phyloP scores from a whole-genome alignment of 305 asterid species.

The Fraxinus paxiana region DNA sequence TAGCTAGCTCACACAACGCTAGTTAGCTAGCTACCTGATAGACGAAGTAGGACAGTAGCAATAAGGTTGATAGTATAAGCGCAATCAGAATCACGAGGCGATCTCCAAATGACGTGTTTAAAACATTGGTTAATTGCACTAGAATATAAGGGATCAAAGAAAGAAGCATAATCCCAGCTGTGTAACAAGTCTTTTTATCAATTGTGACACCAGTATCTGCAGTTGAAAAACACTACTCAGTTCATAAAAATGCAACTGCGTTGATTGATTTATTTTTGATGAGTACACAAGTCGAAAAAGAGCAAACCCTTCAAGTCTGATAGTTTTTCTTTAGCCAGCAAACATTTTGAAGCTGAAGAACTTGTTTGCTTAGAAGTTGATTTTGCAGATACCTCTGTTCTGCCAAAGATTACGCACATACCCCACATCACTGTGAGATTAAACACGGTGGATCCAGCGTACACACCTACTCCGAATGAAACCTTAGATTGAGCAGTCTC shows the following conservation, averaged over 20 bases:
- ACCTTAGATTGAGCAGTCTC: constrained; percentile 38
- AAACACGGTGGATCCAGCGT: constrained; percentile 50
- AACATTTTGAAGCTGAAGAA: constrained; percentile 21
- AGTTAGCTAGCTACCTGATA: constrained; percentile 33
- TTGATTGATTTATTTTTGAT: not conserved
- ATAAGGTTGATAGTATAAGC: constrained; percentile 32
- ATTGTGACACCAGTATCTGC: constrained; percentile 36
- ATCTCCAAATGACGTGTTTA: constrained; percentile 13
- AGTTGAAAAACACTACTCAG: not conserved
- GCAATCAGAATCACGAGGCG: constrained; percentile 32
- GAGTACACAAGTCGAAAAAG: not conserved
- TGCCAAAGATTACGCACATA: constrained; percentile 36
- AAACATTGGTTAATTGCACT: constrained; percentile 26
- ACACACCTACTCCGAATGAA: constrained; percentile 38
- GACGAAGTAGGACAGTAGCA: constrained; percentile 37
- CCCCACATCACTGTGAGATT: constrained; percentile 53
- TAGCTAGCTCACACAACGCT: not conserved
- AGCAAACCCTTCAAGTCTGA: constrained; percentile 14
- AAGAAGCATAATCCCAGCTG: constrained; percentile 51
- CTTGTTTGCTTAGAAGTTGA: not conserved
- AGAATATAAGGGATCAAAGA: constrained; percentile 41
- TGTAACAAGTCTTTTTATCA: constrained; percentile 36
- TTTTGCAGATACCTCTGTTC: constrained; percentile 22
- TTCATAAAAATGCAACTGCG: not conserved
- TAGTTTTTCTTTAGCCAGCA: constrained; percentile 16